Conservation (phyloP, 2,329 filamentous ascomycete species). For the Eurotiales sp. region DNA sequence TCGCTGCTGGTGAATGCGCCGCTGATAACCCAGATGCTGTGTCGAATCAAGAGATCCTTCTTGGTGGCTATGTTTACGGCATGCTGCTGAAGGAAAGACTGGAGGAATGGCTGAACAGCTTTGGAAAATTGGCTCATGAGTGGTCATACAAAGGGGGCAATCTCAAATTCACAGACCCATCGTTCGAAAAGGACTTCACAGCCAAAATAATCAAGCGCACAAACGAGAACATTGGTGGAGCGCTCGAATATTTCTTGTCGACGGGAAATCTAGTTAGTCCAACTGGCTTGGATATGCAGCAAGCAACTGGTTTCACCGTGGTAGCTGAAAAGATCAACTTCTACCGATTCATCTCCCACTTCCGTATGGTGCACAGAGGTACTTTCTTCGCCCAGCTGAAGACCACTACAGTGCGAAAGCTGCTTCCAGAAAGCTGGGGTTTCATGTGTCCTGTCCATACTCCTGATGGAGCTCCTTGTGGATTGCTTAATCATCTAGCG, state of each 20-base stretch:
- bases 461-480: constrained; percentile 91
- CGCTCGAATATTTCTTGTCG: constrained; percentile 90
- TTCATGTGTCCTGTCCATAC: constrained; percentile 97
- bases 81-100: constrained; percentile 94
- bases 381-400: constrained; percentile 98
- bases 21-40: constrained; percentile 96
- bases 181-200: constrained; percentile 77
- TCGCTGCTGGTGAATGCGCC: constrained; percentile 88
- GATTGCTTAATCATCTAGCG: constrained; percentile 87
- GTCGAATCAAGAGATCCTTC: constrained; percentile 89
- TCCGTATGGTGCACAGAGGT: constrained; percentile 98
- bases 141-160: constrained; percentile 52
- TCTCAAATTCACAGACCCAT: constrained; percentile 65
- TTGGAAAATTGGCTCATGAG: constrained; percentile 51
- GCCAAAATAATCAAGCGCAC: constrained; percentile 72
- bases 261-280: constrained; percentile 91
- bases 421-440: constrained; percentile 95
- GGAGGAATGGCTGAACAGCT: constrained; percentile 79
- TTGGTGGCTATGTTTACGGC: constrained; percentile 89
- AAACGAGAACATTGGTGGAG: constrained; percentile 83
- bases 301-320: constrained; percentile 90
- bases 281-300: constrained; percentile 89
- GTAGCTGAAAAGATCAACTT: constrained; percentile 99
- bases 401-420: constrained; percentile 92
- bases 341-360: constrained; percentile 95